Evolutionary conservation across 352 stramenopile genomes (phyloP).

Genomic region (Phytophthora meadii): DNA sequence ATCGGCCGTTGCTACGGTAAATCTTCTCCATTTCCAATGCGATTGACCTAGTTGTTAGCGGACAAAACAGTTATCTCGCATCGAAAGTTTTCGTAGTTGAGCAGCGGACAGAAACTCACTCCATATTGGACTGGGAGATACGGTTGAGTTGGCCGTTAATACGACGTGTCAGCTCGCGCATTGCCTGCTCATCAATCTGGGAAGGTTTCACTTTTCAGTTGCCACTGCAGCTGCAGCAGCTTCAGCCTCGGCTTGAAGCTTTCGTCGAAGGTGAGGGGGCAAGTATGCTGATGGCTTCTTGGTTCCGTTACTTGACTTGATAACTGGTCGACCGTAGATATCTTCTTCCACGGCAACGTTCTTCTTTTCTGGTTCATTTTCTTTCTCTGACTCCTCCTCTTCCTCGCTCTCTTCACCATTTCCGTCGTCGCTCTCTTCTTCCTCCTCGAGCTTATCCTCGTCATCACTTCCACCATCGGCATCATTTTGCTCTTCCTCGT

Average conservation of each 20-base stretch:
- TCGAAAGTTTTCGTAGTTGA: background rate
- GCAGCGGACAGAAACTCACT: constrained; percentile 44
- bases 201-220: constrained; percentile 41
- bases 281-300: constrained; percentile 79
- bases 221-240: constrained; percentile 41
- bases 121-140: constrained; percentile 92
- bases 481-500: constrained; percentile 25
- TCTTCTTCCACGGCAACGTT: constrained; percentile 71
- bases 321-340: constrained; percentile 82
- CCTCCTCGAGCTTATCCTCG: constrained; percentile 33
- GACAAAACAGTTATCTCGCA: constrained; percentile 8
- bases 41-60: constrained; percentile 52
- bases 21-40: constrained; percentile 83
- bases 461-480: constrained; percentile 14
- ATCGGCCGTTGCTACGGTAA: constrained; percentile 72
- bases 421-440: constrained; percentile 36
- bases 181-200: constrained; percentile 75
- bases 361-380: constrained; percentile 32
- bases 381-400: constrained; percentile 31
- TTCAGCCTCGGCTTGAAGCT: constrained; percentile 56
- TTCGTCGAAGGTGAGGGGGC: constrained; percentile 85
- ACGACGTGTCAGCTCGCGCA: constrained; percentile 73
- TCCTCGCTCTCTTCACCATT: constrained; percentile 29
- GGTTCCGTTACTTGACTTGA: constrained; percentile 48
- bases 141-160: constrained; percentile 93